phyloP scores from a whole-genome alignment of 305 asterid genomes.

The Rubia tinctorum region DNA sequence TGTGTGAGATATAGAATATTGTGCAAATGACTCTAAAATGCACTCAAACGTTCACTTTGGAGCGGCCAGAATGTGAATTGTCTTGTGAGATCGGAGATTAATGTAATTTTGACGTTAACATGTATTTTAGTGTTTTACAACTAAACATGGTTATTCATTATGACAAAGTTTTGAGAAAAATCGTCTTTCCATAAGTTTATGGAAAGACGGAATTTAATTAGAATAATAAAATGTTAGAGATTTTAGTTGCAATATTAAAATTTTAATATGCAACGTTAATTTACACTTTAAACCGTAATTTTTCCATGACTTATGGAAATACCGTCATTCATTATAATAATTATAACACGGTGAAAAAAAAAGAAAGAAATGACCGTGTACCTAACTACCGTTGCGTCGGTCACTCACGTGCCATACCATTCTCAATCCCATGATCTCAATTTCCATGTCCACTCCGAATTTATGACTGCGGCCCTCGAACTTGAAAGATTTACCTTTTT shows the following conservation, averaged over 20 bases:
- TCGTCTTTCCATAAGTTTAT: no score
- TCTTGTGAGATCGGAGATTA: not conserved
- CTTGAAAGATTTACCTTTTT: not conserved
- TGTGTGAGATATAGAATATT: no score
- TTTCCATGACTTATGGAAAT: no score
- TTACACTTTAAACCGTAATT: no score
- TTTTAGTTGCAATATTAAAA: no score
- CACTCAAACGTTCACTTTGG: not conserved
- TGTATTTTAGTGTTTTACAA: not conserved
- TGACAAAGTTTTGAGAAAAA: no score
- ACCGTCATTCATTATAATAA: no score
- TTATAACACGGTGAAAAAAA: not conserved
- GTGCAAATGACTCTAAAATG: not conserved
- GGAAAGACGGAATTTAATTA: no score
- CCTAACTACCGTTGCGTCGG: slow-evolving; percentile 21
- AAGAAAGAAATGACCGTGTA: not conserved
- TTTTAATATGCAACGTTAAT: no score
- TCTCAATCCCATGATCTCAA: slow-evolving; percentile 1
- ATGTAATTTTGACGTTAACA: not conserved
- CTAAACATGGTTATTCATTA: no score
- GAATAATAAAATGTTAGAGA: no score
- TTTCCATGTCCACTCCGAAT: slow-evolving; percentile 5
- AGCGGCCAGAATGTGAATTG: not conserved
- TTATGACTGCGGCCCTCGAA: not conserved
- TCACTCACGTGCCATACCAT: slow-evolving; percentile 25